Evolutionary conservation across 2,329 filamentous ascomycete species (phyloP).

Genomic region (Phialophora macrospora): DNA sequence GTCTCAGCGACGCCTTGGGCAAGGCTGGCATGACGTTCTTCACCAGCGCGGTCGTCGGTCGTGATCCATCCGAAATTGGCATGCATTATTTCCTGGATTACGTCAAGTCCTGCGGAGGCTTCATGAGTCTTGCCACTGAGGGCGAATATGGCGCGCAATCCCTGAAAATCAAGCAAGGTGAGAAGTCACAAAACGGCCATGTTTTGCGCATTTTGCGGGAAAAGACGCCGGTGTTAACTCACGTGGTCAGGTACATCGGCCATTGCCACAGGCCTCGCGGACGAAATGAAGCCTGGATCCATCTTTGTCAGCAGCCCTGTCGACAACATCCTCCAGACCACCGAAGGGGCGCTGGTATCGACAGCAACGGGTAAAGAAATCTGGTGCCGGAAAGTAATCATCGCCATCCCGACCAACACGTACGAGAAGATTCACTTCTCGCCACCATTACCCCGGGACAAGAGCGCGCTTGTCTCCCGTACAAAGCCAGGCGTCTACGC

Average conservation of each 20-base stretch:
- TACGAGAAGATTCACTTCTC: slow-evolving; percentile 54
- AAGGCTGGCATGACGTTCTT: slow-evolving; percentile 33
- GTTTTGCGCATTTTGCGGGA: not conserved
- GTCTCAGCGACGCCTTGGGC: slow-evolving; percentile 8
- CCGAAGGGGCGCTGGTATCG: slow-evolving; percentile 44
- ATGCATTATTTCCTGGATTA: slow-evolving; percentile 62
- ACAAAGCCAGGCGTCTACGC: slow-evolving; percentile 47
- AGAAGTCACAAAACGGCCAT: slow-evolving; percentile 45
- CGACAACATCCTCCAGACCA: slow-evolving; percentile 38
- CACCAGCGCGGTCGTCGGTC: slow-evolving; percentile 51
- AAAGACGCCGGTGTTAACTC: not conserved
- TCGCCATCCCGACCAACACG: slow-evolving; percentile 58
- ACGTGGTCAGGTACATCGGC: slow-evolving; percentile 26
- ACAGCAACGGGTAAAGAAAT: slow-evolving; percentile 40
- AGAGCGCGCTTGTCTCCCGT: slow-evolving; percentile 40
- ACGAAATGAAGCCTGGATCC: slow-evolving; percentile 26
- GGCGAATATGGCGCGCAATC: slow-evolving; percentile 59
- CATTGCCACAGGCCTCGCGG: slow-evolving; percentile 25
- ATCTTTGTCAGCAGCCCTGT: slow-evolving; percentile 27
- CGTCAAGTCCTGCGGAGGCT: slow-evolving; percentile 57
- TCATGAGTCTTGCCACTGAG: slow-evolving; percentile 59
- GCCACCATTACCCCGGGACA: slow-evolving; percentile 46
- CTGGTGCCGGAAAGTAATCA: slow-evolving; percentile 50
- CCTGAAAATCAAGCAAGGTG: slow-evolving; percentile 55
- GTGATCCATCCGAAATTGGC: slow-evolving; percentile 55